These are phyloP conservation scores for Geoglossum glabrum DNA, from an alignment of 495 filamentous ascomycete species.

Conservation along the genomic window DNA sequence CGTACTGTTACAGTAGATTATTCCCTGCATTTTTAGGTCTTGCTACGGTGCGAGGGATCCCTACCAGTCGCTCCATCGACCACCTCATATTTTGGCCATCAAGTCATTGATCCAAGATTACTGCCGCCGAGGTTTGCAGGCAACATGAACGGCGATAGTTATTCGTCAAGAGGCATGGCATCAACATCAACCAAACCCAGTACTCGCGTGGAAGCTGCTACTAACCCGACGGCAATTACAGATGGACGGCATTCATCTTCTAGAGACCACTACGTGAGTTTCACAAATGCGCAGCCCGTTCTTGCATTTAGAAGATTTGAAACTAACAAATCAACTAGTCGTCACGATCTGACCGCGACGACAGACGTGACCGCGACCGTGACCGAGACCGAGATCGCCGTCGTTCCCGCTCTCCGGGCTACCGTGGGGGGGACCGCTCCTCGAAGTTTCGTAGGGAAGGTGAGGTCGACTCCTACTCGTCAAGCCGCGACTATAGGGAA, in stretches of 20 bases:
- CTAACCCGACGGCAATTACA: constrained; percentile 17
- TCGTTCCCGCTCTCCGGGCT: constrained; percentile 53
- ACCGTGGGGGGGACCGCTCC: constrained; percentile 34
- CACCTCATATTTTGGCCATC: background rate
- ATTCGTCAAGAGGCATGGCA: constrained; percentile 55
- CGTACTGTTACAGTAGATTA: background rate
- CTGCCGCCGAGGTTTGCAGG: background rate
- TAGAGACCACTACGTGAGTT: constrained; percentile 52
- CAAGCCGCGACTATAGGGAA: constrained; percentile 75
- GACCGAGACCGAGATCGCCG: constrained; percentile 22
- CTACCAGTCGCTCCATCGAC: background rate
- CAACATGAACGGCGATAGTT: constrained; percentile 71
- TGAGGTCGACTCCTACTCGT: constrained; percentile 75
- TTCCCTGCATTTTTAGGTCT: background rate
- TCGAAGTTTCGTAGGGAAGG: constrained; percentile 38
- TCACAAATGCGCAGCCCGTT: background rate
- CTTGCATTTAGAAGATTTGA: background rate
- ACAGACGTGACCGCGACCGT: constrained; percentile 19
- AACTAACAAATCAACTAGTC: constrained; percentile 22
- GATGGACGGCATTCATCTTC: constrained; percentile 48
- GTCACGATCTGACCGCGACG: constrained; percentile 28
- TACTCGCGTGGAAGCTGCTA: background rate
- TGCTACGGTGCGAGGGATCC: background rate
- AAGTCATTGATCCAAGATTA: background rate
- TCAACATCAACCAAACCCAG: constrained; percentile 8